These are phyloP conservation scores for Lepidium didymum DNA, from an alignment of 345 rosid genomes.

Conservation along the genomic window DNA sequence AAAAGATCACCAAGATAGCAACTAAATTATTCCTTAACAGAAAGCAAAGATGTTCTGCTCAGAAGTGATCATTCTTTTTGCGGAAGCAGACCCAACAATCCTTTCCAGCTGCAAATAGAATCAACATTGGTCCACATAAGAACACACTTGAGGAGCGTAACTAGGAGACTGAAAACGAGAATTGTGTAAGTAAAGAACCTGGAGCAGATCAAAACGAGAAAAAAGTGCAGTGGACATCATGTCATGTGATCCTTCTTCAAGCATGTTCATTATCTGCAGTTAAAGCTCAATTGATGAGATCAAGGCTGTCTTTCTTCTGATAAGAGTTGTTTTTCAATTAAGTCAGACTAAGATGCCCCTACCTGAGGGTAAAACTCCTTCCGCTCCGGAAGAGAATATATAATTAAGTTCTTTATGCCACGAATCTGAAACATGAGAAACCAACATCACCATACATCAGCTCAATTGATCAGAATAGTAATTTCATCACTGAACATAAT, in stretches of 20 bases:
- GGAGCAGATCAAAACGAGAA: slow-evolving; percentile 57
- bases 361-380: slow-evolving; percentile 96
- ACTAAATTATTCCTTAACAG: slow-evolving; percentile 29
- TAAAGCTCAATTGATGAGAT: slow-evolving; percentile 2
- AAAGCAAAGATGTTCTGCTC: slow-evolving; percentile 65
- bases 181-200: slow-evolving; percentile 49
- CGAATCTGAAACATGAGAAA: slow-evolving; percentile 55
- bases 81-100: slow-evolving; percentile 58
- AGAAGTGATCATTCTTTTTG: slow-evolving; percentile 61
- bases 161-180: neutral
- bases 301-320: neutral
- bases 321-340: neutral
- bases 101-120: slow-evolving; percentile 61
- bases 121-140: neutral
- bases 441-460: neutral
- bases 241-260: slow-evolving; percentile 66
- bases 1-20: neutral
- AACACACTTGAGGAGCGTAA: neutral
- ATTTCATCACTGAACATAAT: neutral
- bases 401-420: slow-evolving; percentile 67
- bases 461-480: neutral
- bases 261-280: slow-evolving; percentile 79
- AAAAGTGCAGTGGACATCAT: slow-evolving; percentile 74
- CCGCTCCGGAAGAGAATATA: slow-evolving; percentile 88
- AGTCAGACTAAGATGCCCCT: slow-evolving; percentile 11